Conservation (phyloP, 495 filamentous ascomycete species). For the Trichocladium uniseriatum region DNA sequence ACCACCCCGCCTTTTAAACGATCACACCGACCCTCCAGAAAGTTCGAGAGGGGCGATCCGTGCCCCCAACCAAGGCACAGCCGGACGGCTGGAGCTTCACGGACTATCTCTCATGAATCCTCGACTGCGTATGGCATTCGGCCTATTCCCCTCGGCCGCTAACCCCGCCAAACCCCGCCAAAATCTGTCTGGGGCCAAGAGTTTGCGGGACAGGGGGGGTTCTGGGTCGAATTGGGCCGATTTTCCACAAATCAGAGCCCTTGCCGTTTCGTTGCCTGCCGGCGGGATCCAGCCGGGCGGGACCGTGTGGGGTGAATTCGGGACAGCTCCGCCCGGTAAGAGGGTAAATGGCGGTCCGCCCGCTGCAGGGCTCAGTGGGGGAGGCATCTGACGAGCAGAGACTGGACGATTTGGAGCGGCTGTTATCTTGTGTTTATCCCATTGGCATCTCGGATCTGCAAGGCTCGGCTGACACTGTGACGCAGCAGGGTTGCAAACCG, state of each 20-base stretch:
- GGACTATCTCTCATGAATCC: constrained; percentile 9
- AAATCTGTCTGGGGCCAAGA: neutral
- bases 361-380: too few species aligned
- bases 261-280: neutral
- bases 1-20: constrained; percentile 7
- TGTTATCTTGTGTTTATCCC: too few species aligned
- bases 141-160: neutral
- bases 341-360: too few species aligned
- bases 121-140: neutral
- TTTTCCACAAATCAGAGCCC: constrained; percentile 24
- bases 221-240: constrained; percentile 11
- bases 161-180: constrained; percentile 20
- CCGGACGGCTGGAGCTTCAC: neutral
- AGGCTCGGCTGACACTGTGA: too few species aligned
- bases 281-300: neutral
- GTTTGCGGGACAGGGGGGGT: neutral
- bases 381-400: too few species aligned
- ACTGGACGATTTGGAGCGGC: too few species aligned
- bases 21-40: neutral
- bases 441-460: too few species aligned
- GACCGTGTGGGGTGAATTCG: neutral
- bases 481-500: too few species aligned
- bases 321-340: too few species aligned
- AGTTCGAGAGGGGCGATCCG: constrained; percentile 1
- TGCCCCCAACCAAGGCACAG: neutral